Base-by-base conservation (phyloP, 1,139 yeast genomes). In the Chernovozyma sophiae-reginae region DNA sequence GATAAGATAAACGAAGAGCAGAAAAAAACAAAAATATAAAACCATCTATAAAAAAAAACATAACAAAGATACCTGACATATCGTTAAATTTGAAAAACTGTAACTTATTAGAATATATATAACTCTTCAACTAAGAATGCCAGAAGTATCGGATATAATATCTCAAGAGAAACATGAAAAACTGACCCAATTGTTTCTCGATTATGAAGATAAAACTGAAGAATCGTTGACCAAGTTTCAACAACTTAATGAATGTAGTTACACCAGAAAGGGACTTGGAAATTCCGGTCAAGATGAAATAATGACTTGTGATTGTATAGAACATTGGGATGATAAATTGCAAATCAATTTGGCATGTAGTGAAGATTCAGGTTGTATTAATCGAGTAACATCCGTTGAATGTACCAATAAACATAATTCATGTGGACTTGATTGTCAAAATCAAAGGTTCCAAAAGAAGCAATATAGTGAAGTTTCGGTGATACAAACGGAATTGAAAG, bases 251-350 rank as follows among this genome's bases (percentile, higher is more conserved):
- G 73, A 72, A 40, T 83, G 92, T 52, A 68, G 75, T 8, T 89
- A 89, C 53, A 66, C 75, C 25, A 64, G 64, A 40, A 81, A 78
- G 51, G 45, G 51, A 31, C 60, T 85, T 17, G 96, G 95, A 2
- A 64, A 70, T 34, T 74, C 89, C 3, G 86, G 86, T 26, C 82
- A 79, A 51, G 68, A 63, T 34, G 90, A 84, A 49, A 74, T 73
- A 49, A 87, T 92, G 94, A 78, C 92, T 15, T 92, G 98, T 69
- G 97, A 89, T 52, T 92, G 98, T 68, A 56, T 51, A 25, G 80
- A 76, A 44, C 57, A 67, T 3, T 66, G 73, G 69, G 72, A 68
- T 47, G 43, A 58, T 12, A 49, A 45, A 3, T 31, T 43, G 19
- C 52, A 56, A 43, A 42, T 28, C 29, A 87, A 87, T 54, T 48